Conservation (phyloP, 2,329 filamentous ascomycete genomes). For the Microdochium nivale region DNA sequence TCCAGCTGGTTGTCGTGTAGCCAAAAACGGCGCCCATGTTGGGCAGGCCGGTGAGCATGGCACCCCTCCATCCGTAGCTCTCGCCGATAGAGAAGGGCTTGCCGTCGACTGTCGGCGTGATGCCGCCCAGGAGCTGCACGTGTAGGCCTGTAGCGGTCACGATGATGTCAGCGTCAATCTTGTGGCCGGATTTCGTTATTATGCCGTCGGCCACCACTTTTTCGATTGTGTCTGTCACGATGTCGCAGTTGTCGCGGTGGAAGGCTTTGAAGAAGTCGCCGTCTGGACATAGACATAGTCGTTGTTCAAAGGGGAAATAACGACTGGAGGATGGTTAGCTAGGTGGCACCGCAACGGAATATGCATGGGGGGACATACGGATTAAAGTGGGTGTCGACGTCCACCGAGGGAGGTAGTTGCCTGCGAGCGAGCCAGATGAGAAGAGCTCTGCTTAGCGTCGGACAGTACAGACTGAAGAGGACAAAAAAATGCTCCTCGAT, state of each 20-base stretch:
- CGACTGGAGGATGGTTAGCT: constrained; percentile 3
- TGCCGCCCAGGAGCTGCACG: constrained; percentile 46
- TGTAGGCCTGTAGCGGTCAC: constrained; percentile 61
- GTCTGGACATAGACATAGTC: constrained; percentile 58
- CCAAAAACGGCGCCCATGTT: constrained; percentile 55
- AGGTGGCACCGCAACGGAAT: not conserved
- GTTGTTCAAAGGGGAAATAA: constrained; percentile 65
- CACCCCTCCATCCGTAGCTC: constrained; percentile 53
- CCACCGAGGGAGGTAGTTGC: constrained; percentile 44
- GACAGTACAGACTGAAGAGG: constrained; percentile 43
- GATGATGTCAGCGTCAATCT: constrained; percentile 56
- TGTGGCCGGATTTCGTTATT: constrained; percentile 34
- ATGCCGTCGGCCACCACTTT: constrained; percentile 40
- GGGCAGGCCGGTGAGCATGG: constrained; percentile 59
- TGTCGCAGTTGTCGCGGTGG: constrained; percentile 30
- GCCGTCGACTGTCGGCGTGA: constrained; percentile 45
- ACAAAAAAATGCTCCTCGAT: constrained; percentile 37
- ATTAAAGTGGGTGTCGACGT: constrained; percentile 54
- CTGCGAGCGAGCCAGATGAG: constrained; percentile 34
- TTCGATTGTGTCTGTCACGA: constrained; percentile 45
- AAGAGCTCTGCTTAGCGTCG: constrained; percentile 35
- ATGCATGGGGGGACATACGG: constrained; percentile 23
- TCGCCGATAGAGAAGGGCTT: constrained; percentile 33
- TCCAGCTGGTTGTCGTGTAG: constrained; percentile 61
- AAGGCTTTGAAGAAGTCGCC: constrained; percentile 48